Evolutionary conservation across 2,329 filamentous ascomycete genomes (phyloP), one percentile per base, ranked within the genome.

Genomic region (Onygenales sp.): DNA sequence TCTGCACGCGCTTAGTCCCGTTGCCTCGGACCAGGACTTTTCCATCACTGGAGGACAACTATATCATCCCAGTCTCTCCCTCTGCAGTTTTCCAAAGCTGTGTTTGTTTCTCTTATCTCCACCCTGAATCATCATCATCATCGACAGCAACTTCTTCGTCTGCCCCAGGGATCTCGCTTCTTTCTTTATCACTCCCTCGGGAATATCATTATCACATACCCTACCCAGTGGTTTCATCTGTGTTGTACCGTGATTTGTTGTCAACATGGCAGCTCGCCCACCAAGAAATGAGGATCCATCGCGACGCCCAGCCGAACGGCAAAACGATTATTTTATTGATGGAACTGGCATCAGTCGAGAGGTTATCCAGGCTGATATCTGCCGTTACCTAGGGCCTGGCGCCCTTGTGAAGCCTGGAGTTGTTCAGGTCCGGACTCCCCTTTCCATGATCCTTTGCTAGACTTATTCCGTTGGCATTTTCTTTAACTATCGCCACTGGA

Each of bases 281-380:
- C 58, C 31, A 49, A 52, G 59, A 62, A 63, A 60, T 63, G 64
- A 65, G 31, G 63, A 59, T 57, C 63, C 63, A 59, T 62, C 63
- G 58, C 21, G 21, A 27, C 21, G 21, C 21, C 21, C 21, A 27
- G 21, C 21, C 21, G 63, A 67, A 59, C 66, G 70, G 64, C 70
- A 86, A 68, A 88, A 88, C 70, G 85, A 89, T 72, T 90, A 89
- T 68, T 90, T 90, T 69, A 83, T 90, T 52, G 84, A 85, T 45
- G 82, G 85, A 64, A 85, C 89, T 70, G 86, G 87, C 66, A 91
- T 91, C 70, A 86, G 87, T 68, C 83, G 86, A 63, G 86, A 91
- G 70, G 87, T 91, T 63, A 89, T 91, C 71, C 88, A 87, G 58
- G 84, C 86, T 67, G 87, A 91, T 68, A 88, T 91, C 60, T 90